Evolutionary conservation across 2,329 filamentous ascomycete species (phyloP), one percentile per base, ranked within the genome.

Genomic region (Madurella fahalii): DNA sequence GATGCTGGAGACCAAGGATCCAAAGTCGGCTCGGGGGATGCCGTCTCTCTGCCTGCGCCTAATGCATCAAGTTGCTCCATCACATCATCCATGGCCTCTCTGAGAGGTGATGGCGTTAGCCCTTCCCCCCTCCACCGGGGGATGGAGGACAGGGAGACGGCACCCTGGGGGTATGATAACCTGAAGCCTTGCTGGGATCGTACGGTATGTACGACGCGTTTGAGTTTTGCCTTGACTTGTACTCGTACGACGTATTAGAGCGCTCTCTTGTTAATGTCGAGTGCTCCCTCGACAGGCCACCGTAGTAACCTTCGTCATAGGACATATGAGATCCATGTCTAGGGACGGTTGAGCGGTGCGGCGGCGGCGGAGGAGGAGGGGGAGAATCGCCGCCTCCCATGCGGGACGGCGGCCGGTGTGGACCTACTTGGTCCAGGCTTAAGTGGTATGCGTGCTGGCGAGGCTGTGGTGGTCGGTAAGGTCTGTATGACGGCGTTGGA

Each of bases 1-100:
- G 86, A 89, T 64, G 96, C 92, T 0, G 91, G 91, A 0, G 91
- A 94, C 94, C 94, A 99, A 4, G 91, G 86, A 65, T 90, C 83
- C 9, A 84, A 71, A 0, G 81, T 75, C 0, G 79, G 74, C 41
- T 83, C 77, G 1, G 83, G 79, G 30, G 81, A 78, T 34, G 81
- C 78, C 64, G 58, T 76, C 18, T 79, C 73, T 53, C 79, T 78
- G 5, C 52, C 54, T 41, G 81, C 76, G 16, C 86, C 86, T 77
- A 99, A 89, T 57, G 92, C 91, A 67, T 95, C 87, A 42, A 99
- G 73, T 53, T 94, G 95, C 61, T 94, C 90, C 84, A 97, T 96
- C 4, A 99, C 92, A 70, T 95, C 93, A 67, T 97, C 93, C 91
- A 99, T 99, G 1, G 94, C 94, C 69, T 92, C 90, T 56, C 94